These are phyloP conservation scores for Diutina scorzettiae DNA, from an alignment of 1,139 yeast species.

Conservation along the genomic window DNA sequence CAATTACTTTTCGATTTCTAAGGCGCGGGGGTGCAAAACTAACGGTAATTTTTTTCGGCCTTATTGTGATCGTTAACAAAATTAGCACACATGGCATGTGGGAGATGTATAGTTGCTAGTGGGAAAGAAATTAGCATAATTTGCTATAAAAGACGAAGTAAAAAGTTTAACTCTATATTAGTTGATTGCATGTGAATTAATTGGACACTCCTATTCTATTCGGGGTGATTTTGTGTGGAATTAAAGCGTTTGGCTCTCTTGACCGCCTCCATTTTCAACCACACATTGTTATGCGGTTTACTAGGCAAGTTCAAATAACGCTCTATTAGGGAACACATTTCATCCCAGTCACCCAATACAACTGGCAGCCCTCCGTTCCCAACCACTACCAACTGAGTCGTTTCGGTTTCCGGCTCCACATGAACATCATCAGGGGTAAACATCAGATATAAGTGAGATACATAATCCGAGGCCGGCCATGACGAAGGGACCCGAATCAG, in stretches of 20 bases:
- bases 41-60: too few relatives aligned
- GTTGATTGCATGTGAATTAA: too few relatives aligned
- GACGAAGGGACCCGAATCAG: background rate
- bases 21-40: too few relatives aligned
- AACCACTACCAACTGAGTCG: background rate
- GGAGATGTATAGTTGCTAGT: too few relatives aligned
- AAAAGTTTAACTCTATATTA: too few relatives aligned
- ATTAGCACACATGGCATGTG: too few relatives aligned
- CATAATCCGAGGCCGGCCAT: background rate
- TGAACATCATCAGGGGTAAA: background rate
- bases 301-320: background rate
- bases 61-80: too few relatives aligned
- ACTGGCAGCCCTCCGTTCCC: background rate
- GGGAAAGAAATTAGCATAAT: too few relatives aligned
- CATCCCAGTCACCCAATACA: background rate
- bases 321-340: constrained; percentile 1
- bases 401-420: background rate
- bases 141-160: too few relatives aligned
- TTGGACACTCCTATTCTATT: too few relatives aligned
- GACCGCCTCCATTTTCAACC: background rate
- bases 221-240: too few relatives aligned
- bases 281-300: constrained; percentile 1
- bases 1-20: too few relatives aligned
- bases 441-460: background rate
- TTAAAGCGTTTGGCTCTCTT: background rate